phyloP scores from a whole-genome alignment of 371 early-diverging fungal species.

The Haplosporangium sp. region DNA sequence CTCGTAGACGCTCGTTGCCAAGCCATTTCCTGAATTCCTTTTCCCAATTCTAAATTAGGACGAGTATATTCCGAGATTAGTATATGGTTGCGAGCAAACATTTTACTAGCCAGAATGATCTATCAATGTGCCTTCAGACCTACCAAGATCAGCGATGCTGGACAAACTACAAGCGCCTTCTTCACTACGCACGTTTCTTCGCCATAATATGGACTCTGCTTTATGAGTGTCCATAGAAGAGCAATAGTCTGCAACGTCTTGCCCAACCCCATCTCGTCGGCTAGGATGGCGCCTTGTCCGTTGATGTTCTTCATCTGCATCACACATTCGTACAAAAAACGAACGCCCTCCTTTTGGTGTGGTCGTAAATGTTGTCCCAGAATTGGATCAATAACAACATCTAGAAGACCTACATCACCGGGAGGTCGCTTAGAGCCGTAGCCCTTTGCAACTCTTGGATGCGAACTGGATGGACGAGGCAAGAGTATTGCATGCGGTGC shows the following conservation, averaged over 20 bases:
- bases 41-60: slow-evolving; percentile 63
- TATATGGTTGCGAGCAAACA: background rate
- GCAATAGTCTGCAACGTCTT: slow-evolving; percentile 73
- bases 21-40: slow-evolving; percentile 77
- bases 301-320: slow-evolving; percentile 58
- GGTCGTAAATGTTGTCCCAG: slow-evolving; percentile 61
- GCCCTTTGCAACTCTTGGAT: slow-evolving; percentile 19
- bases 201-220: slow-evolving; percentile 59
- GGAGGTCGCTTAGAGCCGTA: slow-evolving; percentile 23
- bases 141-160: slow-evolving; percentile 66
- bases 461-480: slow-evolving; percentile 32
- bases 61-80: background rate
- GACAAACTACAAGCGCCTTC: slow-evolving; percentile 69
- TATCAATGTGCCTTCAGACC: background rate
- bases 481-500: slow-evolving; percentile 24
- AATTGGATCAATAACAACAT: slow-evolving; percentile 69
- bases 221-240: slow-evolving; percentile 72
- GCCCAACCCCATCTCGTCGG: slow-evolving; percentile 72
- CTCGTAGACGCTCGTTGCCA: slow-evolving; percentile 58
- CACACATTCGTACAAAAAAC: slow-evolving; percentile 71
- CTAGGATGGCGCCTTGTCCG: slow-evolving; percentile 69
- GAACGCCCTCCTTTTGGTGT: slow-evolving; percentile 71
- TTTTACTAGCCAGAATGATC: background rate
- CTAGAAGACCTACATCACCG: slow-evolving; percentile 52
- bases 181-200: slow-evolving; percentile 52